Base-by-base conservation (phyloP, 2,329 filamentous ascomycete species). In the Cephalotrichum gorgonifer region DNA sequence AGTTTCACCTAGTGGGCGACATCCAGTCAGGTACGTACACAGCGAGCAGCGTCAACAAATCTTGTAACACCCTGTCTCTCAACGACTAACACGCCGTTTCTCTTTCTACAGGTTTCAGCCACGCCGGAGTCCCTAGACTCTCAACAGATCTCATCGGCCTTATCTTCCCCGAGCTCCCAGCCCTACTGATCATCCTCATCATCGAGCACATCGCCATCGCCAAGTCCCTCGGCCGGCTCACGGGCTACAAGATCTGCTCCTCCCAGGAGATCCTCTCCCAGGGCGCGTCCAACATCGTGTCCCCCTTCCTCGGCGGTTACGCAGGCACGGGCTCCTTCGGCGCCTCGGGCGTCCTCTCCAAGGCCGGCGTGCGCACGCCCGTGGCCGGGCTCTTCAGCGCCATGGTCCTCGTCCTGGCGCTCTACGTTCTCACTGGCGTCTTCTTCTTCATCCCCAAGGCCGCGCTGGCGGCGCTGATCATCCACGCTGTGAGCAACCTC, bases 161-260 rank as follows among this genome's bases (percentile, higher is more conserved):
- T 0, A 78, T 87, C 54, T 66, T 76, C 2, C 71, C 71, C 25
- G 71, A 89, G 52, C 66, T 90, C 6, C 86, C 86, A 0, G 81
- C 83, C 17, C 78, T 83, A 0, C 77, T 87, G 44, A 86, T 91
- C 52, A 86, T 91, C 17, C 67, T 90, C 17, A 74, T 90, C 20
- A 86, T 91, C 49, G 86, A 90, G 64, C 86, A 91, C 60, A 89
- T 90, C 54, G 85, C 86, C 39, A 90, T 91, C 52, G 83, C 85
- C 6, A 91, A 91, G 62, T 88, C 86, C 0, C 90, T 90, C 58
- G 86, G 86, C 6, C 75, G 86, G 51, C 74, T 87, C 54, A 87
- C 87, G 68, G 86, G 86, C 65, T 91, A 91, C 62, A 81, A 77
- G 14, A 84, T 91, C 58, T 75, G 86, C 50, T 85, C 86, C 0